Evolutionary conservation across 192 early-diverging fungal genomes (phyloP).

Genomic region (Coemansia sp.): DNA sequence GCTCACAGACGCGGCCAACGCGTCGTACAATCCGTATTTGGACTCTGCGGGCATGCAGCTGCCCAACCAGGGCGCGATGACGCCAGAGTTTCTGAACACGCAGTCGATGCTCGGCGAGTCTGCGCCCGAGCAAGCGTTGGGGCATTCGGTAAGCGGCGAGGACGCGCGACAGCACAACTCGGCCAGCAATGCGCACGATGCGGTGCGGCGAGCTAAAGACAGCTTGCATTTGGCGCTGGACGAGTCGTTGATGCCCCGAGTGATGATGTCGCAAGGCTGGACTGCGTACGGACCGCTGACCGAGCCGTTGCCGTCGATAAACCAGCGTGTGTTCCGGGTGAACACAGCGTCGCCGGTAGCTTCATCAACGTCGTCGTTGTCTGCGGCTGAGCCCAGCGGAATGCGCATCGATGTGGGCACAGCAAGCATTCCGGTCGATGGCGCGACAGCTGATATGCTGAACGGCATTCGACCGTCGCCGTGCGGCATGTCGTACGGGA

Average conservation of each 20-base stretch:
- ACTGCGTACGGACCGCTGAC: slow-evolving; percentile 30
- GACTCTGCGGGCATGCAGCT: slow-evolving; percentile 21
- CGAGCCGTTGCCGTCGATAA: slow-evolving; percentile 19
- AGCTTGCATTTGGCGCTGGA: slow-evolving; percentile 22
- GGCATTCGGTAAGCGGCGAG: background rate
- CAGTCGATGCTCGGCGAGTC: slow-evolving; percentile 6
- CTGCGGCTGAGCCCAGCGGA: slow-evolving; percentile 11
- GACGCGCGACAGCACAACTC: background rate
- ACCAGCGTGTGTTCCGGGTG: background rate
- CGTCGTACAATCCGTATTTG: slow-evolving; percentile 34
- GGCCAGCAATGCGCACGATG: background rate
- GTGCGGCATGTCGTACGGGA: slow-evolving; percentile 14
- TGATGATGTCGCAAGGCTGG: slow-evolving; percentile 39
- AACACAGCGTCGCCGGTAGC: slow-evolving; percentile 10
- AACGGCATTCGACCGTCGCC: slow-evolving; percentile 8
- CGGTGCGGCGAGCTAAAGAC: background rate
- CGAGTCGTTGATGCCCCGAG: slow-evolving; percentile 13
- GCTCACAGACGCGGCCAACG: slow-evolving; percentile 59
- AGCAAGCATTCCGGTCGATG: slow-evolving; percentile 5
- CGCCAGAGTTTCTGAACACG: slow-evolving; percentile 2
- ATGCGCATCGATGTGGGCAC: slow-evolving; percentile 7
- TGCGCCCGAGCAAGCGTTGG: slow-evolving; percentile 1
- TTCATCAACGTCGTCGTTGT: slow-evolving; percentile 19
- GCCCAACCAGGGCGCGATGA: slow-evolving; percentile 20
- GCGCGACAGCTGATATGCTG: slow-evolving; percentile 6